Percentiles rank a stretch among this genome's conserved stretches.
Conservation (phyloP, 345 rosid species). For the Odontarrhena argentea region DNA sequence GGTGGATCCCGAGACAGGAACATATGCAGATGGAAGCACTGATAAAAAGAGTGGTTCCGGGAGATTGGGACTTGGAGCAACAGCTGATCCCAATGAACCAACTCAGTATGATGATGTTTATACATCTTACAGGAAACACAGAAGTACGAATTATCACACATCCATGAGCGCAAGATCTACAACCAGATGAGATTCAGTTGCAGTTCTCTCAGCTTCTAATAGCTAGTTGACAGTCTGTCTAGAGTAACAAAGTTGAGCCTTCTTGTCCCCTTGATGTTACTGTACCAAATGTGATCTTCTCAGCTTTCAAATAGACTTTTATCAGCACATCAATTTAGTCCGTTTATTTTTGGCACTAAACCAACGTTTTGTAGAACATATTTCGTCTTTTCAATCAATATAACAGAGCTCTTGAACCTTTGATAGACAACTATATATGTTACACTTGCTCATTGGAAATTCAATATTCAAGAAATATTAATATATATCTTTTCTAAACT, state of each 20-base stretch:
- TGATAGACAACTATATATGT: too few species aligned
- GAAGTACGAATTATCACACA: slow-evolving; percentile 86
- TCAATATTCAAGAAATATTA: too few species aligned
- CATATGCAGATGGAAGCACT: slow-evolving; percentile 77
- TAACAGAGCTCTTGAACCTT: neutral
- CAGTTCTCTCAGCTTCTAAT: slow-evolving; percentile 11
- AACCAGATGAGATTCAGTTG: slow-evolving; percentile 48
- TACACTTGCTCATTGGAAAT: too few species aligned
- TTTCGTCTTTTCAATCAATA: slow-evolving; percentile 1
- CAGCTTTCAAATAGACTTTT: slow-evolving; percentile 23
- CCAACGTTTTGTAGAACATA: neutral
- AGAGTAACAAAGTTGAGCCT: slow-evolving; percentile 25
- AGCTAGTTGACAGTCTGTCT: slow-evolving; percentile 23
- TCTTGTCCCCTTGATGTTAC: slow-evolving; percentile 14
- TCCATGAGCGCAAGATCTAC: slow-evolving; percentile 93
- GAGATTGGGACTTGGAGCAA: slow-evolving; percentile 82
- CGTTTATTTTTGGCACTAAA: neutral
- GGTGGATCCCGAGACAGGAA: slow-evolving; percentile 87
- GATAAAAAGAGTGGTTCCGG: slow-evolving; percentile 77
- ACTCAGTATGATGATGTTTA: slow-evolving; percentile 95
- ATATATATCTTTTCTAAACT: too few species aligned
- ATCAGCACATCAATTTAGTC: neutral
- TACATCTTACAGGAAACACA: slow-evolving; percentile 88
- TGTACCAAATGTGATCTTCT: slow-evolving; percentile 27
- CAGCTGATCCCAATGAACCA: slow-evolving; percentile 83